These are phyloP conservation scores for Malus hybrid DNA, from an alignment of 331 rosid species.

Conservation along the genomic window DNA sequence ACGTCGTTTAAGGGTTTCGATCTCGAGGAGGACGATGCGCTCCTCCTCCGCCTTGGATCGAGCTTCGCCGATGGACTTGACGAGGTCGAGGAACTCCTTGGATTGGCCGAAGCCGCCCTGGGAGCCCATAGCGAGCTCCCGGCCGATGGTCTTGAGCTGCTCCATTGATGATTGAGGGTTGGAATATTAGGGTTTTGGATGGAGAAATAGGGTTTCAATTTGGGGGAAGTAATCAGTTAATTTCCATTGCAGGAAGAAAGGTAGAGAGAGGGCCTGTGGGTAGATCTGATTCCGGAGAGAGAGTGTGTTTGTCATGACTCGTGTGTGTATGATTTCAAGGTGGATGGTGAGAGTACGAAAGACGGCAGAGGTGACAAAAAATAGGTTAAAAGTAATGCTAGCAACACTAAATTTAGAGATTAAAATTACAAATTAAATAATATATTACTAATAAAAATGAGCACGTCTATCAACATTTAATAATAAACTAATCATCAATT, in stretches of 20 bases:
- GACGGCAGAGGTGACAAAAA: not conserved
- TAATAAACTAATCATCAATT: too few relatives aligned
- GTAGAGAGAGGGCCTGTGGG: not conserved
- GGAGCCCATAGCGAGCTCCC: slow-evolving; percentile 87
- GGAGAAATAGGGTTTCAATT: not conserved
- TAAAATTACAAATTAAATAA: too few relatives aligned
- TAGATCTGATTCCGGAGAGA: not conserved
- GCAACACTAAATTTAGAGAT: fast-evolving
- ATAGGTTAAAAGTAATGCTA: fast-evolving
- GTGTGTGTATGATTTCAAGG: not conserved
- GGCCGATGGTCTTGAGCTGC: slow-evolving; percentile 77
- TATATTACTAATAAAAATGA: fast-evolving
- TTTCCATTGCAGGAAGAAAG: not conserved
- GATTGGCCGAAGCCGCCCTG: slow-evolving; percentile 84
- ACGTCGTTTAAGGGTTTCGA: slow-evolving; percentile 77
- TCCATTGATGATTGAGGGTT: slow-evolving; percentile 30
- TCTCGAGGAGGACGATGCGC: slow-evolving; percentile 73
- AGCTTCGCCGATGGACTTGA: slow-evolving; percentile 86
- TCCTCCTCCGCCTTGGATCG: slow-evolving; percentile 91
- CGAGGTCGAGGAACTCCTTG: slow-evolving; percentile 78
- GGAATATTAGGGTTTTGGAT: not conserved
- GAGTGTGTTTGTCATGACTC: not conserved
- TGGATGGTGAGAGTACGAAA: not conserved
- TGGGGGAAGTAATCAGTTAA: not conserved
- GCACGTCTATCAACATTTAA: fast-evolving